Evolutionary conservation across 306 rosid genomes (phyloP).

Genomic region (Prunus fruticosa): DNA sequence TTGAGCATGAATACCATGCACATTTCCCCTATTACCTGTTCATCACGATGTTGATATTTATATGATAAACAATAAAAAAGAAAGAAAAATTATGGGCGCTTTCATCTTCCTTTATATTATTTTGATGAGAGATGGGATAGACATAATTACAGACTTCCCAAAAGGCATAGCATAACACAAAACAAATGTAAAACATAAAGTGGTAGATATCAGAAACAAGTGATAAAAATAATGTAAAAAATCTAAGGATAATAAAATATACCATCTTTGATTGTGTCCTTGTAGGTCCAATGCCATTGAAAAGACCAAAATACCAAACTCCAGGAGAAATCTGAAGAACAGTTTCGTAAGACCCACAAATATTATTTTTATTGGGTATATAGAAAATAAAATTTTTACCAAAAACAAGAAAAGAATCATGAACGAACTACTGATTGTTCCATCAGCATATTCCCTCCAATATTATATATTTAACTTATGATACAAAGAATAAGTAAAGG

Average conservation of each 20-base stretch:
- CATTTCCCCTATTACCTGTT: too few species aligned
- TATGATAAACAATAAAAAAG: too few species aligned
- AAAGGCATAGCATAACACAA: neutral
- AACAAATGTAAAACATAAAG: conserved; percentile 3
- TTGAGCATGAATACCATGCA: too few species aligned
- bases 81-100: too few species aligned
- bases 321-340: conserved; percentile 88
- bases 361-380: neutral
- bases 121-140: neutral
- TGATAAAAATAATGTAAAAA: neutral
- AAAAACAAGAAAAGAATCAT: neutral
- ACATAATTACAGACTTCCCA: neutral
- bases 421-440: conserved; percentile 18
- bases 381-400: neutral
- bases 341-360: conserved; percentile 9
- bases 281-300: conserved; percentile 84
- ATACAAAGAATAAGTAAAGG: conserved; percentile 8
- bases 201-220: conserved; percentile 11
- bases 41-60: too few species aligned
- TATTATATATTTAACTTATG: neutral
- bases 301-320: conserved; percentile 89
- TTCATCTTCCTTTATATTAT: too few species aligned
- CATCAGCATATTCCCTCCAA: conserved; percentile 1
- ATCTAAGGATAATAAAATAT: conserved; percentile 4
- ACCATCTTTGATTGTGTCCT: conserved; percentile 97